Conservation (phyloP, 1,284 basidiomycete species). For the Leccinum fuscescens region DNA sequence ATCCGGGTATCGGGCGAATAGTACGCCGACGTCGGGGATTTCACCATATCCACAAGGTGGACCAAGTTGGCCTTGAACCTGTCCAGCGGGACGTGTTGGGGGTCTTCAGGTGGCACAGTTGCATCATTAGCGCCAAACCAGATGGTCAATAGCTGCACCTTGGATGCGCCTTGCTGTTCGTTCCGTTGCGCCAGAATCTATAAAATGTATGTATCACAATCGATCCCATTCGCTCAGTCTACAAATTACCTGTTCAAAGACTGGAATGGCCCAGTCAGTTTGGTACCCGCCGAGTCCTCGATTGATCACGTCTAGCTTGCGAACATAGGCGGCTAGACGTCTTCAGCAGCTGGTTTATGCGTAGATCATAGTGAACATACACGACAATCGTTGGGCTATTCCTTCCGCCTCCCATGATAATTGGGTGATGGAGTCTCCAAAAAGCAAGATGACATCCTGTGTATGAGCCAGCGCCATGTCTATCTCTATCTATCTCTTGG, state of each 20-base stretch:
- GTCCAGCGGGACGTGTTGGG: conserved; percentile 72
- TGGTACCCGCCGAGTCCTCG: conserved; percentile 82
- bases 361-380: conserved; percentile 39
- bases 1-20: conserved; percentile 76
- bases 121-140: conserved; percentile 90
- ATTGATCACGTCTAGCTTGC: conserved; percentile 82
- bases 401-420: conserved; percentile 57
- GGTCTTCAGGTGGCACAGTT: conserved; percentile 53
- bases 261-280: conserved; percentile 77
- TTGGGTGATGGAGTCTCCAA: conserved; percentile 79
- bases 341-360: conserved; percentile 2
- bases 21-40: conserved; percentile 58
- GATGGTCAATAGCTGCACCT: conserved; percentile 72
- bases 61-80: conserved; percentile 67
- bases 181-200: conserved; percentile 57
- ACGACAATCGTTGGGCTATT: conserved; percentile 59
- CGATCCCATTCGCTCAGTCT: not conserved
- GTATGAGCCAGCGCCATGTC: conserved; percentile 53
- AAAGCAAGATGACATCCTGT: conserved; percentile 68
- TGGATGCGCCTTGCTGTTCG: conserved; percentile 48
- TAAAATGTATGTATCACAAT: not conserved
- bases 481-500: not conserved
- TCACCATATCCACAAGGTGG: conserved; percentile 61
- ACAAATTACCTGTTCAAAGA: conserved; percentile 69
- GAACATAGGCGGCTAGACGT: conserved; percentile 63